phyloP scores from a whole-genome alignment of 2,329 filamentous ascomycete species.

The Pseudogymnoascus sp. region DNA sequence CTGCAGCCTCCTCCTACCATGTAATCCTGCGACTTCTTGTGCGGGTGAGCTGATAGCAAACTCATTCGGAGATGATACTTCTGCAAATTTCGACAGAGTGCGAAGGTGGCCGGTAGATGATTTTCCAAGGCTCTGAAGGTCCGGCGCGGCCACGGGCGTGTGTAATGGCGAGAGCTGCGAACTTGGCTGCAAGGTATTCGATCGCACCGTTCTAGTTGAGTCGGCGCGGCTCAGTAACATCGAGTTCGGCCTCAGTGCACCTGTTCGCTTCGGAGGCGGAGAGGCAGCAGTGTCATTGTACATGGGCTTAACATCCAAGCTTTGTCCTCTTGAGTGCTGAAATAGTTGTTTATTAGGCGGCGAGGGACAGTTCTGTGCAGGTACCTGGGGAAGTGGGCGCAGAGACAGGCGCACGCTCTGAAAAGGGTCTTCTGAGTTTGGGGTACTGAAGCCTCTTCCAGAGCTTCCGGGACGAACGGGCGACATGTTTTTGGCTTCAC shows the following conservation, averaged over 20 bases:
- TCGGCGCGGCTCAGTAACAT: constrained; percentile 55
- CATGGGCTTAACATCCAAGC: constrained; percentile 13
- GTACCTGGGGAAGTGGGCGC: constrained; percentile 63
- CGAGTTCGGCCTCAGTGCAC: constrained; percentile 44
- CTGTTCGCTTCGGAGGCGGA: constrained; percentile 13
- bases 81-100: constrained; percentile 75
- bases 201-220: constrained; percentile 33
- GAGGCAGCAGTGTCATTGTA: constrained; percentile 17
- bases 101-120: constrained; percentile 87
- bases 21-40: constrained; percentile 81
- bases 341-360: constrained; percentile 16
- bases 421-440: constrained; percentile 58
- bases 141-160: constrained; percentile 54
- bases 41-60: constrained; percentile 71
- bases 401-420: constrained; percentile 69
- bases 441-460: constrained; percentile 30
- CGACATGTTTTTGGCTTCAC: constrained; percentile 57
- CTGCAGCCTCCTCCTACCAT: constrained; percentile 77
- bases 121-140: constrained; percentile 74
- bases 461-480: constrained; percentile 39
- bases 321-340: constrained; percentile 11
- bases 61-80: constrained; percentile 67
- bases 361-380: constrained; percentile 35
- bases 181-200: constrained; percentile 33
- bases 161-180: constrained; percentile 28